Base-by-base conservation (phyloP, 2,329 filamentous ascomycete species). In the Colletotrichum gigasporum region DNA sequence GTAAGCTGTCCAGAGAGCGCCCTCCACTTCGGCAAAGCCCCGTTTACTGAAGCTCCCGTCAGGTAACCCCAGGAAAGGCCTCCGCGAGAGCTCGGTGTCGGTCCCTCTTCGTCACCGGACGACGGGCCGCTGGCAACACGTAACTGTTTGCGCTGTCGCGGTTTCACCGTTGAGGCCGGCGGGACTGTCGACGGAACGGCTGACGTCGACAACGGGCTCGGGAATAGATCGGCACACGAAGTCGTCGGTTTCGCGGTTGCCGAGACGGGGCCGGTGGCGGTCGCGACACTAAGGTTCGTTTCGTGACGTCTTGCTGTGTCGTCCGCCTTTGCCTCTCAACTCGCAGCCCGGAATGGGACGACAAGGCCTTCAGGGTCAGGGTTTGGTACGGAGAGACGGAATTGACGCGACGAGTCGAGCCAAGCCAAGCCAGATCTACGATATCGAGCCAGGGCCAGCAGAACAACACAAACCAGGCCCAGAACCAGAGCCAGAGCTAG, bases 191-290 rank as follows among this genome's bases (percentile, higher is more conserved):
- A 51, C 28, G 32, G 47, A 12, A 24, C 16, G 30, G 16, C 11
- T 20, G 20, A 34, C 16, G n/a, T 45, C 28, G 32, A 28, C 26
- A 37, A 22, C n/a, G 42, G 7, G 4, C 32, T 47, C 39, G 39
- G 39, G 41, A 34, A 52, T 16, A 30, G 20, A 14, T 39, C 20
- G 47, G 34, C 28, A 39, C 42, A 14, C 16, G 42, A 34, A 28
- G 56, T 32, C 26, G 14, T 35, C 39, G 56, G 61, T 32, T 57
- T 24, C 20, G 20, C 34, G 47, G 47, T 24, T 26, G 62, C 62
- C 62, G 62, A 65, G 28, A 50, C 62, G 62, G 62, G 62, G 56
- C 62, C 62, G 62, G 42, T 62, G 28, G 34, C 32, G 51, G 47
- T 39, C 28, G 41, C 28, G 61, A 44, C 39, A 39, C 41, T 41